A percentile compares a stretch with the other conserved stretches of the same genome.
Evolutionary conservation across 805 yeast species (phyloP).

Genomic region (Nakazawaea anatomiae): DNA sequence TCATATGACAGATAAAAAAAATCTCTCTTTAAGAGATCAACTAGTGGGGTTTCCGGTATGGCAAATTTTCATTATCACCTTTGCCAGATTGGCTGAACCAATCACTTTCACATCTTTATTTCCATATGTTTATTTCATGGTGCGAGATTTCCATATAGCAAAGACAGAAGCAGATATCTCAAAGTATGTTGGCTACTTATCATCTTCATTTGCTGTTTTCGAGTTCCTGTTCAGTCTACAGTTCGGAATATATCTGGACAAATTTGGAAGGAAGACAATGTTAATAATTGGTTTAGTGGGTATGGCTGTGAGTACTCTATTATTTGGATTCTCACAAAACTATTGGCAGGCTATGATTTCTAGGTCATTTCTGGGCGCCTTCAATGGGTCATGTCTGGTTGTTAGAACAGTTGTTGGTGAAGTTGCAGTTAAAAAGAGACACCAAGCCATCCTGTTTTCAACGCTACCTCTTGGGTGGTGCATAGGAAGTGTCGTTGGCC

Average conservation of each 20-base stretch:
- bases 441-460: constrained; percentile 59
- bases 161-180: constrained; percentile 46
- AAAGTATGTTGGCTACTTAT: constrained; percentile 55
- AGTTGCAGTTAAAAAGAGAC: constrained; percentile 48
- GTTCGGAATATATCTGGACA: constrained; percentile 55
- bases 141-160: constrained; percentile 47
- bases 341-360: constrained; percentile 49
- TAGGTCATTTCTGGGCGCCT: constrained; percentile 46
- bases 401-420: constrained; percentile 59
- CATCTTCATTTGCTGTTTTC: constrained; percentile 54
- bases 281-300: constrained; percentile 48
- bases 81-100: constrained; percentile 53
- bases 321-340: constrained; percentile 49
- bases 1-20: neutral
- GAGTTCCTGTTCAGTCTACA: constrained; percentile 53
- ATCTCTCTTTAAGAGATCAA: constrained; percentile 3
- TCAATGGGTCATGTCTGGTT: constrained; percentile 62
- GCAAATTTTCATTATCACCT: constrained; percentile 33
- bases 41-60: constrained; percentile 4
- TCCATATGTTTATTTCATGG: constrained; percentile 60
- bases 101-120: constrained; percentile 56
- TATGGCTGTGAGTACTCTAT: constrained; percentile 37
- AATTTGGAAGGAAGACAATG: constrained; percentile 50
- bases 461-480: constrained; percentile 59
- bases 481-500: constrained; percentile 56